Conservation (phyloP, 2,329 filamentous ascomycete genomes). For the Plectosphaerella plurivora region DNA sequence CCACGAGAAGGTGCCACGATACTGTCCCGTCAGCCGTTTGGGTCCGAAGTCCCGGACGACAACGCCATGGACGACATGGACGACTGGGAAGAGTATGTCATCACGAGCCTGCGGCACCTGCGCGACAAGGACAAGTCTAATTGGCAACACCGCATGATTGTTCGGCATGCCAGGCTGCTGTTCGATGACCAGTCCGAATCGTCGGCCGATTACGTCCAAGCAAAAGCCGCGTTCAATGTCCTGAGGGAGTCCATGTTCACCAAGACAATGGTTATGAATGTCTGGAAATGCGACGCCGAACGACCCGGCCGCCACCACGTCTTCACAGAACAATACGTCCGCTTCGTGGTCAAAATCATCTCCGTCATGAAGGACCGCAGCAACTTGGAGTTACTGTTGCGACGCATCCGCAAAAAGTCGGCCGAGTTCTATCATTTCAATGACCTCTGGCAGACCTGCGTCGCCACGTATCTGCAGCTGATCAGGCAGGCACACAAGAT, state of each 20-base stretch:
- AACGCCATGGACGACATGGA: slow-evolving; percentile 54
- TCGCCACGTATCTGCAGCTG: slow-evolving; percentile 47
- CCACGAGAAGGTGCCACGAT: slow-evolving; percentile 45
- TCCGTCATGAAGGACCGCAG: slow-evolving; percentile 69
- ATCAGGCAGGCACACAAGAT: slow-evolving; percentile 46
- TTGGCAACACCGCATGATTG: slow-evolving; percentile 91
- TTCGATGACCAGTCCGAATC: slow-evolving; percentile 37
- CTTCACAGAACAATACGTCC: slow-evolving; percentile 82
- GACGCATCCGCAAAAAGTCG: slow-evolving; percentile 75
- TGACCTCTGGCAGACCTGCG: slow-evolving; percentile 56
- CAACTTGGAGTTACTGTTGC: slow-evolving; percentile 73
- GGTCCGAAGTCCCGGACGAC: slow-evolving; percentile 41
- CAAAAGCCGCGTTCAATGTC: slow-evolving; percentile 74
- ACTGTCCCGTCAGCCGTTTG: slow-evolving; percentile 53
- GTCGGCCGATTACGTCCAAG: slow-evolving; percentile 54
- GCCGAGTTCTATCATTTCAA: slow-evolving; percentile 66
- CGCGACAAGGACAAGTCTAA: slow-evolving; percentile 81
- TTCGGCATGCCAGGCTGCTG: slow-evolving; percentile 60
- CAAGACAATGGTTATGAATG: slow-evolving; percentile 90
- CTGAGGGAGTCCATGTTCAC: slow-evolving; percentile 74
- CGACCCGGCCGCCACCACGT: slow-evolving; percentile 82
- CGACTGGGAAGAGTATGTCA: slow-evolving; percentile 54
- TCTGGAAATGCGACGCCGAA: slow-evolving; percentile 92
- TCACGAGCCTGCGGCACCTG: slow-evolving; percentile 45
- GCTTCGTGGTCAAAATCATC: slow-evolving; percentile 73